Base-by-base conservation (phyloP, 2,329 filamentous ascomycete species). In the Capronia epimyces region DNA sequence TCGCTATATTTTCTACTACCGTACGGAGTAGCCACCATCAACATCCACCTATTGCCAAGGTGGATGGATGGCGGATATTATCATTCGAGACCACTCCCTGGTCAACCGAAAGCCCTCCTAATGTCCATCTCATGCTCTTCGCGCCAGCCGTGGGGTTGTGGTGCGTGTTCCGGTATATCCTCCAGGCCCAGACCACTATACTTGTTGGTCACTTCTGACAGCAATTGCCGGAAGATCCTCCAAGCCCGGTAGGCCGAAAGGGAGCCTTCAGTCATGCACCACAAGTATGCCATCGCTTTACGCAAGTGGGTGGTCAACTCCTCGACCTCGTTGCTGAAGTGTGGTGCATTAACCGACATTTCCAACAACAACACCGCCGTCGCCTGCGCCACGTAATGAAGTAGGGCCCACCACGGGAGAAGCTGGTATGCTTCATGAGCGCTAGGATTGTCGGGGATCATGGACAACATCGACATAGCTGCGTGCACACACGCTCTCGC, bases 381-480 rank as follows among this genome's bases (percentile, higher is more conserved):
- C 9, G 62, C 61, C 47, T 64, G 63, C 36, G 57, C 58, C 27
- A 65, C 46, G 27, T 63, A 61, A 49, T 64, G 62, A n/a, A 65
- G 55, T 3, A 62, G 42, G 27, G 49, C 45, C 63, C 62, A 65
- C 62, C 63, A 65, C 12, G 59, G 57, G 10, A 58, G 51, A 3
- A 62, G 50, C 25, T 59, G 54, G 36, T 56, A 57, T 2, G 63
- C 53, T 12, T 57, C 46, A 9, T 55, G 52, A 1, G 56, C 44
- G 9, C 52, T 58, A 9, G 63, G 61, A 25, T 58, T 44, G 42
- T 63, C 52, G 3, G 62, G 62, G n/a, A 65, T 51, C 10, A 64
- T 46, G 13, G 49, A 50, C 21, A 65, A 32, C 25, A 61, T 46
- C 2, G 46, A 50, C 39, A 59, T 57, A 2, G 62, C 62, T 3